Base-by-base conservation (phyloP, 2,329 filamentous ascomycete genomes). In the Chrysosporium queenslandicum region DNA sequence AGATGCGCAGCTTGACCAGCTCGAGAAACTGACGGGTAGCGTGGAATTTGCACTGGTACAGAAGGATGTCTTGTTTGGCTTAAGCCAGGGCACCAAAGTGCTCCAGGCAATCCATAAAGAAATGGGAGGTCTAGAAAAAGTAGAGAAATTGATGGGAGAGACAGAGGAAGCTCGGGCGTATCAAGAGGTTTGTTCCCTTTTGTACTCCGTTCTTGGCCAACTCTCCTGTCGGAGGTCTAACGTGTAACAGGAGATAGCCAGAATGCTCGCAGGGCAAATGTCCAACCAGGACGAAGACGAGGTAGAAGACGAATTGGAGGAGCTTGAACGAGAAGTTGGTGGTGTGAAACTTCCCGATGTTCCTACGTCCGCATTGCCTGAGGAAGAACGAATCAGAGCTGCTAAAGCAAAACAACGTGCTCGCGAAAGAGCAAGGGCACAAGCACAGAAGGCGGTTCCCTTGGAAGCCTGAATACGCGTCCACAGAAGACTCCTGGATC, bases 41-140 rank as follows among this genome's bases (percentile, higher is more conserved):
- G 89, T 98, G 63, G 92, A 98, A 71, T 98, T 98, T 70, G 88
- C 92, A 36, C 79, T 91, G 23, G 92, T 98, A 59, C 91, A 97
- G 68, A 97, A 96, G 72, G 92, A 97, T 73, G 86, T 98, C 34
- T 67, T 98, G 3, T 96, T 87, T 69, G 92, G 92, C 0, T 70
- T 98, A 62, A 85, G 94, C 70, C 89, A 96, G 74, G 91, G 91
- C 37, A 96, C 90, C 0, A 80, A 79, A 57, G 92, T 97, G 32
- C 75, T 98, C 55, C 83, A 87, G 66, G 86, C 92, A 68, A 97
- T 98, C 54, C 86, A 97, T 67, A 81, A 80, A 62, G 91, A 98
- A 74, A 97, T 98, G 87, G 91, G 91, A 53, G 91, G 92, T 2
- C 74, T 98, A 56, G 90, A 95, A 61, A 83, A 86, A 58, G 89